Percentiles rank a stretch among this genome's conserved stretches.
These are phyloP conservation scores for Hortiboletus flavorubellus DNA, from an alignment of 768 basidiomycete genomes.

Conservation along the genomic window DNA sequence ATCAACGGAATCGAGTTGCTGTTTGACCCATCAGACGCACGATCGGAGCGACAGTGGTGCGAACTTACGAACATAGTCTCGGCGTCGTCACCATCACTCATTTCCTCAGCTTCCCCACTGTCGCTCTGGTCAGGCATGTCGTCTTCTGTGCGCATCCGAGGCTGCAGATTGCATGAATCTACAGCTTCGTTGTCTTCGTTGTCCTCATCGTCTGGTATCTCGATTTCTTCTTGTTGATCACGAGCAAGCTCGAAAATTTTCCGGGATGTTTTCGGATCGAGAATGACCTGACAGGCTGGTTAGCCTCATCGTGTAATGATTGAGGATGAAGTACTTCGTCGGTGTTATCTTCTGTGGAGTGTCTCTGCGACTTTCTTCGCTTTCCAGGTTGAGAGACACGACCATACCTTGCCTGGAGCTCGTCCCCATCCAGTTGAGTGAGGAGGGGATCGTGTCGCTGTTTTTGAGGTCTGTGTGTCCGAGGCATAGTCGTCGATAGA, in stretches of 20 bases:
- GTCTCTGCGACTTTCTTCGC: conserved; percentile 58
- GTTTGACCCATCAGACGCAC: conserved; percentile 4
- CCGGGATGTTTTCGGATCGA: conserved; percentile 79
- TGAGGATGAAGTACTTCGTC: conserved; percentile 46
- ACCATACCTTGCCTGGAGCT: conserved; percentile 72
- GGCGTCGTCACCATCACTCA: conserved; percentile 35
- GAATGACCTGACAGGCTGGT: conserved; percentile 45
- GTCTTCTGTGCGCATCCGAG: conserved; percentile 30
- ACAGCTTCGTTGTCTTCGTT: conserved; percentile 34
- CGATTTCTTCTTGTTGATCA: conserved; percentile 90
- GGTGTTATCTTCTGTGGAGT: conserved; percentile 47
- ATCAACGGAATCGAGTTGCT: conserved; percentile 92
- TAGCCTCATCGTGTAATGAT: neutral
- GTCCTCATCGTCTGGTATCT: conserved; percentile 57
- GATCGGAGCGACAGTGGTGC: neutral
- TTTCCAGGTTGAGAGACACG: conserved; percentile 72
- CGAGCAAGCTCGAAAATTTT: conserved; percentile 90
- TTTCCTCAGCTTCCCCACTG: conserved; percentile 27
- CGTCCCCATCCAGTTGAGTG: conserved; percentile 79
- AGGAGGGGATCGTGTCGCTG: conserved; percentile 84
- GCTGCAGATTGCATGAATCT: conserved; percentile 27
- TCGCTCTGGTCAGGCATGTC: conserved; percentile 61
- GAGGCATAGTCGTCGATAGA: conserved; percentile 53
- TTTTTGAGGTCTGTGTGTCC: conserved; percentile 52
- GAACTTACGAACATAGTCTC: conserved; percentile 60